Conservation (phyloP, 768 basidiomycete species). For the Serpula lacrymans region DNA sequence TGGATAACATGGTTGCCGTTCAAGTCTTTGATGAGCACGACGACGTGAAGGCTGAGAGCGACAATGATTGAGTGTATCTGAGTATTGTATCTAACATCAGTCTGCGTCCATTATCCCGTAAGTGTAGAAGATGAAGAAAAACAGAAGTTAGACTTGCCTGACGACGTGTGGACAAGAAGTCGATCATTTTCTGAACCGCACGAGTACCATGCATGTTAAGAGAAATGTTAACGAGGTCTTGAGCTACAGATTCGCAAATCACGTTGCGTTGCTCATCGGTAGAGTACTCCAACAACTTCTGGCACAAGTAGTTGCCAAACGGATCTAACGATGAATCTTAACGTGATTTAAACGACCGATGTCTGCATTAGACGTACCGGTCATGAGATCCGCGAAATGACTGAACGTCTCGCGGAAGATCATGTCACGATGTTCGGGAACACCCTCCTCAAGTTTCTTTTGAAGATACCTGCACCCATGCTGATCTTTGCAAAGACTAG, state of each 20-base stretch:
- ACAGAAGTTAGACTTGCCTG: constrained; percentile 61
- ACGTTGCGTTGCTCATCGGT: constrained; percentile 96
- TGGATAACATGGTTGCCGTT: constrained; percentile 98
- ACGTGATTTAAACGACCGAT: constrained; percentile 5
- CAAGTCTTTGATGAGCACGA: constrained; percentile 97
- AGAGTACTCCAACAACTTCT: constrained; percentile 94
- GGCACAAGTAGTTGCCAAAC: constrained; percentile 98
- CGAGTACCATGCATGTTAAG: constrained; percentile 99
- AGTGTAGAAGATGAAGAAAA: constrained; percentile 43
- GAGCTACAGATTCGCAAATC: constrained; percentile 96
- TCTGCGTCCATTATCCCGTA: constrained; percentile 50
- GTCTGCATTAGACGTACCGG: constrained; percentile 47
- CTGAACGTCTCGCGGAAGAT: constrained; percentile 98
- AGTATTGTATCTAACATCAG: constrained; percentile 78
- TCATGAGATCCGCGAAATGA: constrained; percentile 98
- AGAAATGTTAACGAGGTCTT: constrained; percentile 96
- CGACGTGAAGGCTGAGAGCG: constrained; percentile 95
- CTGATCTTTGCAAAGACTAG: constrained; percentile 95
- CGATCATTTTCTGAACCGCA: constrained; percentile 99
- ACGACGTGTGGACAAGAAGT: constrained; percentile 92
- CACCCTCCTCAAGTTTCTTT: constrained; percentile 97
- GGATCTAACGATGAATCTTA: constrained; percentile 57
- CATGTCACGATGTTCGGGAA: constrained; percentile 96
- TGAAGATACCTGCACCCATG: constrained; percentile 98
- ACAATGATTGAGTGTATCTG: constrained; percentile 97